Percentiles rank a stretch among this genome's conserved stretches.
phyloP scores from a whole-genome alignment of 495 filamentous ascomycete species.

The Trichodelitschia bisporula region DNA sequence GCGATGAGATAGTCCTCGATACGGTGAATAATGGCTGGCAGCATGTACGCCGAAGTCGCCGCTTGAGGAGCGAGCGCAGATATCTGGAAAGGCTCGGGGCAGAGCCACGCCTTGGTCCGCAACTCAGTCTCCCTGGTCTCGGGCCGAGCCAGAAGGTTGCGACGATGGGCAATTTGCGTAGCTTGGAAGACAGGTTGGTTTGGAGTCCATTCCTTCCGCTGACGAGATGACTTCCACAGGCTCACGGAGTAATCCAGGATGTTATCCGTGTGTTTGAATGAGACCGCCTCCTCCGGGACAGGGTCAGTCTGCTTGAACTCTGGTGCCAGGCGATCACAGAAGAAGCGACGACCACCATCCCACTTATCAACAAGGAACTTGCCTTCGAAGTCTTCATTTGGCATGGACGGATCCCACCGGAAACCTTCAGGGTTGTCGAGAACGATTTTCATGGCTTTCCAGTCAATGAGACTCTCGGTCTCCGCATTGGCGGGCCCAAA shows the following conservation, averaged over 20 bases:
- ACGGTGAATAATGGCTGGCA: conserved; percentile 66
- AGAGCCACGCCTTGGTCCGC: conserved; percentile 21
- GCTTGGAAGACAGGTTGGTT: conserved; percentile 60
- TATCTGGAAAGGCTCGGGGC: conserved; percentile 38
- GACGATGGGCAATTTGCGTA: conserved; percentile 43
- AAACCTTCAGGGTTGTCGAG: conserved; percentile 22
- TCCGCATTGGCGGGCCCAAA: background rate
- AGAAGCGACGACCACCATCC: conserved; percentile 45
- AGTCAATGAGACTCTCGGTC: conserved; percentile 32
- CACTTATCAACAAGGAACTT: conserved; percentile 51
- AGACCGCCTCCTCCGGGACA: conserved; percentile 15
- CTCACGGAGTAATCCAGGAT: conserved; percentile 43
- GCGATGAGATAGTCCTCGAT: conserved; percentile 65
- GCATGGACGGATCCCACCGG: conserved; percentile 26
- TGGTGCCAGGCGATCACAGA: conserved; percentile 18
- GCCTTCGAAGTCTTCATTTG: conserved; percentile 30
- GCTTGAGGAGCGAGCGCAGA: conserved; percentile 42
- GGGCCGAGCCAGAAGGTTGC: conserved; percentile 51
- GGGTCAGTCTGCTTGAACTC: conserved; percentile 31
- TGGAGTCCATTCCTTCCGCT: conserved; percentile 20
- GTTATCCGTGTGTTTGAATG: conserved; percentile 21
- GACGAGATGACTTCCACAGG: conserved; percentile 28
- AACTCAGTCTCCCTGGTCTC: conserved; percentile 24
- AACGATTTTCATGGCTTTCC: conserved; percentile 30
- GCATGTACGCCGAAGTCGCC: conserved; percentile 40